Base-by-base conservation (phyloP, 75 land plant genomes). In the Pinus tabuliformis region DNA sequence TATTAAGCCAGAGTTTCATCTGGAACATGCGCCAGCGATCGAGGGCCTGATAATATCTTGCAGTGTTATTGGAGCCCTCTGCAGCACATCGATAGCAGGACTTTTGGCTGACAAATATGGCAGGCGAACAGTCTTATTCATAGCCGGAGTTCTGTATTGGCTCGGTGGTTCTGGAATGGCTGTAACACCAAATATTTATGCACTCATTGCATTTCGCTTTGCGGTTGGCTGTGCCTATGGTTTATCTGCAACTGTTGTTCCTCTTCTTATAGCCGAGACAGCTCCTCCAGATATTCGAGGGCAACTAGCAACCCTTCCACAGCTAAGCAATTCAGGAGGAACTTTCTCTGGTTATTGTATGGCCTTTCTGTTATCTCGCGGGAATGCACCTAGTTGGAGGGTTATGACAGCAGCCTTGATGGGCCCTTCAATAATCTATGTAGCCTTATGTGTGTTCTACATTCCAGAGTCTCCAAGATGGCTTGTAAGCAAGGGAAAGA, bases 91-190 rank as follows among this genome's bases (percentile, higher is more conserved):
- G 30, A 22, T 58, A 9, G 85, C 88, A 4, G 88, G 88, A 39
- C 83, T 87, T 14, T 42, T 81, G 45, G 76, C 88, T 11, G 88
- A 86, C 74, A 80, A 77, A 77, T 80, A 85, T 28, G 88, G 88
- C 37, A 72, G 87, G 73, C 77, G 79, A 37, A 58, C 56, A 8
- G 70, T 81, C 30, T 77, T 86, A 14, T 64, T 18, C 59, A 60
- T 86, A 4, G 74, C 88, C 18, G 88, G 72, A 58, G 18, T 78
- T 16, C 52, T 86, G 1, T 86, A 70, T 64, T 56, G 77, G 4
- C 6, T 81, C 2, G 81, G 79, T 20, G 83, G 80, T 33, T 15
- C 13, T 14, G 62, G 57, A 56, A 79, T 79, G 82, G 59, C 62
- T 5, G 59, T 70, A 61, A 30, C 81, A 15, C 81, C 83, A 56